phyloP scores from a whole-genome alignment of 2,329 filamentous ascomycete species.

The Colletotrichum coccodes region DNA sequence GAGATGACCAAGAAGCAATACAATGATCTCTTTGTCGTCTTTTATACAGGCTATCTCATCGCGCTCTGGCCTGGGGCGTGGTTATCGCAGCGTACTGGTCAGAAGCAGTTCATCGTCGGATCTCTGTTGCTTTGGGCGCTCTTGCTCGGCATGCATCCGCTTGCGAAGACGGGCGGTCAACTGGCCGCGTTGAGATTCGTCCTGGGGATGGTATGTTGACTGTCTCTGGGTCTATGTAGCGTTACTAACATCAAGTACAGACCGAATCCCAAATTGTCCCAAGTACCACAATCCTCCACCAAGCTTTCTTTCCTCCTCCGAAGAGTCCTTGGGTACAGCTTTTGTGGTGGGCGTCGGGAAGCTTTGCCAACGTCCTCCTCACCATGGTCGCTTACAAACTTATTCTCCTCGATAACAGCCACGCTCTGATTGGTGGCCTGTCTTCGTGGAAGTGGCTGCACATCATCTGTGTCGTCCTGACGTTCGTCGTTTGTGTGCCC shows the following conservation, averaged over 20 bases:
- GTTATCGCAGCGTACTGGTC: conserved; percentile 36
- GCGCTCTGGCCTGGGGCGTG: conserved; percentile 38
- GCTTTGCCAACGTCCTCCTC: conserved; percentile 40
- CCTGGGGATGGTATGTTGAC: conserved; percentile 36
- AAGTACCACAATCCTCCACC: conserved; percentile 41
- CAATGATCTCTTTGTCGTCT: conserved; percentile 37
- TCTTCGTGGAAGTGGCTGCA: conserved; percentile 31
- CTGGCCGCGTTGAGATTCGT: conserved; percentile 37
- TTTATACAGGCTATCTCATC: conserved; percentile 38
- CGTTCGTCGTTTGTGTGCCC: conserved; percentile 10
- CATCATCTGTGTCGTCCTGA: not conserved
- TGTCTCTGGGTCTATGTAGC: not conserved
- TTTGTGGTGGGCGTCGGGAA: conserved; percentile 41
- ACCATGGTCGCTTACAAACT: conserved; percentile 42
- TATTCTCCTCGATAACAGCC: conserved; percentile 35
- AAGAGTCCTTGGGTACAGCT: conserved; percentile 42
- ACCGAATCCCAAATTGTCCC: conserved; percentile 41
- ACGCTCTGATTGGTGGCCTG: conserved; percentile 32
- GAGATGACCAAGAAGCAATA: conserved; percentile 36
- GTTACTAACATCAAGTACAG: conserved; percentile 11
- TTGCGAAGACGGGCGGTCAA: conserved; percentile 36
- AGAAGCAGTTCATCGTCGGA: conserved; percentile 37
- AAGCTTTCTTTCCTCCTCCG: conserved; percentile 41
- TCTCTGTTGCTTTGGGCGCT: conserved; percentile 37
- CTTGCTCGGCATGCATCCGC: conserved; percentile 37